A percentile compares a stretch with the other conserved stretches of the same genome.
Evolutionary conservation across 371 early-diverging fungal species (phyloP).

Genomic region (Zychaea mexicana): DNA sequence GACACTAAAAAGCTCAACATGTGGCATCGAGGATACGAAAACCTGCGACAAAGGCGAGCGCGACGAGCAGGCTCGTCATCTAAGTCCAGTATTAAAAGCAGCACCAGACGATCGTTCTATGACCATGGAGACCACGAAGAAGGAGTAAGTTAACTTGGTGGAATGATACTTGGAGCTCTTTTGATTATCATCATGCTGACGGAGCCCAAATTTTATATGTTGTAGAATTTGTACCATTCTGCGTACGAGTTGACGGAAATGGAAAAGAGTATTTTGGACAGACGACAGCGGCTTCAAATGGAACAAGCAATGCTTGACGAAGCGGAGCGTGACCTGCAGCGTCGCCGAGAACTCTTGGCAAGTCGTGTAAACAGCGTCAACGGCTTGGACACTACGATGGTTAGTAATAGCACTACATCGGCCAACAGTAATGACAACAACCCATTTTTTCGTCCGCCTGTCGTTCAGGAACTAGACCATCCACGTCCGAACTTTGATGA

Average conservation of each 20-base stretch:
- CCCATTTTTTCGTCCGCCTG: not conserved
- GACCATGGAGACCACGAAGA: not conserved
- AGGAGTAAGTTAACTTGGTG: no score
- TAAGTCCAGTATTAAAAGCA: not conserved
- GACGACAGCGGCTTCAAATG: slow-evolving; percentile 20
- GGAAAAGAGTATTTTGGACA: slow-evolving; percentile 21
- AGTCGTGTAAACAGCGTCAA: slow-evolving; percentile 12
- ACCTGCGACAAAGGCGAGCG: not conserved
- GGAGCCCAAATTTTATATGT: not conserved
- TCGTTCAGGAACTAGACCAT: not conserved
- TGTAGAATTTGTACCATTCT: slow-evolving; percentile 4
- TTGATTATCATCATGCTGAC: not conserved
- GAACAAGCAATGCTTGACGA: slow-evolving; percentile 28
- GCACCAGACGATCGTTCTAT: not conserved
- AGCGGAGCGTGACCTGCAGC: slow-evolving; percentile 24
- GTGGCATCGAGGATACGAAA: not conserved
- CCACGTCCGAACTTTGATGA: not conserved
- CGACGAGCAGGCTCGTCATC: not conserved
- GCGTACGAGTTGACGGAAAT: slow-evolving; percentile 27
- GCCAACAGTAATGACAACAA: not conserved
- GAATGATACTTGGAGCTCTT: not conserved
- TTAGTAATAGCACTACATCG: not conserved
- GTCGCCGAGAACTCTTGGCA: slow-evolving; percentile 15
- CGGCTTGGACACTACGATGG: not conserved
- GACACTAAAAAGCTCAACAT: not conserved